phyloP scores from a whole-genome alignment of 345 rosid genomes.

The Nephelium lappaceum region DNA sequence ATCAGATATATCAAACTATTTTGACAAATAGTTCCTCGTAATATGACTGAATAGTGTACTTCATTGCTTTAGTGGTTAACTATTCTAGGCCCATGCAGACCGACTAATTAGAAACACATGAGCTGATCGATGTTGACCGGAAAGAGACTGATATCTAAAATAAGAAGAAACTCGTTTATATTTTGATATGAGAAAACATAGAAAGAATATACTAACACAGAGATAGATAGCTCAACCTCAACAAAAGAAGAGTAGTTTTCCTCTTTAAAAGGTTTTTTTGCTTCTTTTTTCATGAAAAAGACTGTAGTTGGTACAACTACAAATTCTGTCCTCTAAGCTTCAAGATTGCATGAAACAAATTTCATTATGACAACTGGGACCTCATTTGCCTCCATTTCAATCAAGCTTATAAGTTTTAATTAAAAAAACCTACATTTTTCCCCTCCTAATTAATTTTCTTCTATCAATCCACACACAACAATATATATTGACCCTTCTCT shows the following conservation, averaged over 20 bases:
- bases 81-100: neutral
- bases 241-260: neutral
- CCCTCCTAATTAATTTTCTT: too few relatives aligned
- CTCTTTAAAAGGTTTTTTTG: neutral
- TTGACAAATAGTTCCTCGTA: too few relatives aligned
- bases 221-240: neutral
- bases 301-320: constrained; percentile 21
- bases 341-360: neutral
- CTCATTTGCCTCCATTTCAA: constrained; percentile 20
- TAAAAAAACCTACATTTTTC: too few relatives aligned
- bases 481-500: neutral
- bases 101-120: neutral
- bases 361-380: neutral
- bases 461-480: too few relatives aligned
- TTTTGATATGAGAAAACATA: too few relatives aligned
- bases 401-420: neutral
- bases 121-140: neutral
- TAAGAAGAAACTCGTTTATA: too few relatives aligned
- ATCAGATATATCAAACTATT: too few relatives aligned
- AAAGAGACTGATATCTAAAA: neutral
- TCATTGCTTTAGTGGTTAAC: neutral
- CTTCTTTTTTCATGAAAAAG: neutral
- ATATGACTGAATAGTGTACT: too few relatives aligned
- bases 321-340: constrained; percentile 1
- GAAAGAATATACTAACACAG: too few relatives aligned